Conservation (phyloP, 1,139 yeast genomes). For the Wickerhamomyces sp. region DNA sequence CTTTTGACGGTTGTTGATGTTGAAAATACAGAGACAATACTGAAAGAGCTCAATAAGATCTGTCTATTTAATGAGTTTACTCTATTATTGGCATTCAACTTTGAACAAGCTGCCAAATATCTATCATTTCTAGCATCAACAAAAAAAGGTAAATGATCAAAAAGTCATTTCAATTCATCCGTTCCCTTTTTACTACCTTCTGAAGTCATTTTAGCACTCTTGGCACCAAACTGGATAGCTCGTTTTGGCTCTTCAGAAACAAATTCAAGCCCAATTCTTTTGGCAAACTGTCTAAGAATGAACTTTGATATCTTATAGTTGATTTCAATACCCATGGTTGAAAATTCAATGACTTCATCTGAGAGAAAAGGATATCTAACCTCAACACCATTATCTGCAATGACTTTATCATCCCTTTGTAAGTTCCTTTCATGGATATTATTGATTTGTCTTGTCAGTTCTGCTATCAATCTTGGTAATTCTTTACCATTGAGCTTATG, state of each 20-base stretch:
- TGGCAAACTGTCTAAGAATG: constrained; percentile 61
- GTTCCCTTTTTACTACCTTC: constrained; percentile 34
- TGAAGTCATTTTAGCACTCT: constrained; percentile 76
- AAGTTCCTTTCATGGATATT: constrained; percentile 75
- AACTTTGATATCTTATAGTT: constrained; percentile 57
- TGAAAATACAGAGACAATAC: constrained; percentile 63
- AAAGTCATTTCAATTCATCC: constrained; percentile 21
- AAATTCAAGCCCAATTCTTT: constrained; percentile 41
- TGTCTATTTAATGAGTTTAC: constrained; percentile 71
- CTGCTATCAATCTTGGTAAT: constrained; percentile 37
- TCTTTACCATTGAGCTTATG: constrained; percentile 36
- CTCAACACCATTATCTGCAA: constrained; percentile 85
- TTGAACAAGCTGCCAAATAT: constrained; percentile 83
- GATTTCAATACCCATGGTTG: constrained; percentile 44
- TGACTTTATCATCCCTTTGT: constrained; percentile 88
- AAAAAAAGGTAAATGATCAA: not conserved
- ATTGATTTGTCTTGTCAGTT: constrained; percentile 63
- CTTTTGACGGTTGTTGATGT: constrained; percentile 74
- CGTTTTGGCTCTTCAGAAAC: constrained; percentile 79
- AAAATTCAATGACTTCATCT: constrained; percentile 49
- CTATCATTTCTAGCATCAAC: constrained; percentile 31
- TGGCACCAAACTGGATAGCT: constrained; percentile 95
- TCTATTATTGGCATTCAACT: constrained; percentile 72
- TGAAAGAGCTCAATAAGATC: constrained; percentile 65
- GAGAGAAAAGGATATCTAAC: constrained; percentile 86